Base-by-base conservation (phyloP, 2,329 filamentous ascomycete genomes). In the Arthrobotrys iridis region DNA sequence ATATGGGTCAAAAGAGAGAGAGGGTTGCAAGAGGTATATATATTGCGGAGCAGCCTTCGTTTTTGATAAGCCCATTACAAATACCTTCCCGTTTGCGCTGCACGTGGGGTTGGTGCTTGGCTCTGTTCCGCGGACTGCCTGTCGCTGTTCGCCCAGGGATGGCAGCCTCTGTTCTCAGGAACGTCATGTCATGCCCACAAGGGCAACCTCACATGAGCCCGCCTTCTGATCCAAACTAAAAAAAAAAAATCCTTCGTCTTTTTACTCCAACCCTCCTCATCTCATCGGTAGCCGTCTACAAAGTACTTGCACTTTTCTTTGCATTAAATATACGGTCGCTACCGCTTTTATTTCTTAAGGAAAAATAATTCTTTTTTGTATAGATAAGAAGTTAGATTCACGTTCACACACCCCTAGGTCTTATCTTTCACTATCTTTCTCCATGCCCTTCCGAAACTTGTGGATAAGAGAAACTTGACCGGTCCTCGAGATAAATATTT, bases 171-270 rank as follows among this genome's bases (percentile, higher is more conserved):
- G 28, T 20, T 55, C 35, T 37, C 30, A 55, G 20, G 28, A 55
- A 55, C 45, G 55, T 68, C 65, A 71, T 57, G 66, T 71, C 66
- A 71, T 64, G 66, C 58, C 59, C 41, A 45, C 68, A 40, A 26
- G 41, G 50, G 40, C 43, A 70, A 58, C 60, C 68, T 73, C 68
- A 73, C 68, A 73, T 73, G 68, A 73, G 68, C 68, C 52, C 59
- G 30, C 68, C 68, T 33, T 72, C 68, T 73, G 68, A 73, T 63
- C 60, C 48, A 37, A 28, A 41, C 37, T n/a, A n/a, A n/a, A n/a
- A n/a, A n/a, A n/a, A 46, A 52, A 60, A 60, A 73, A 73, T 66
- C 59, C 68, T 66, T 73, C 60, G 58, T 37, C 52, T 24, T 35
- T 13, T 35, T 13, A 45, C 30, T 20, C 10, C 55, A 35, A 15